phyloP scores from a whole-genome alignment of 345 rosid genomes.

The Lenwebbia sp. region DNA sequence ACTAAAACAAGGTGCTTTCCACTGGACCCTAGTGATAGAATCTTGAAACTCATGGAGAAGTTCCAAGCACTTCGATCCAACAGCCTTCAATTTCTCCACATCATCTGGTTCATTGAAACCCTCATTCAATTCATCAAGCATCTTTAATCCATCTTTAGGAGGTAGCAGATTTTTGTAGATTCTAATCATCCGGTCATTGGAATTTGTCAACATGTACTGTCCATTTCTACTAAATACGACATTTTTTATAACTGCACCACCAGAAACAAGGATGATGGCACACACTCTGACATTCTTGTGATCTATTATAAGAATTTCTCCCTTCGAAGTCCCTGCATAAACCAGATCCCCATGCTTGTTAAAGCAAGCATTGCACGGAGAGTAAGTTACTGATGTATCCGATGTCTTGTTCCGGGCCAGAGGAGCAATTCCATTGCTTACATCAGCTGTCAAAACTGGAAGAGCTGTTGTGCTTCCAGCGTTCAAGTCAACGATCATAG shows the following conservation, averaged over 20 bases:
- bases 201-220: slow-evolving; percentile 87
- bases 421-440: slow-evolving; percentile 43
- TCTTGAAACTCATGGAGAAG: slow-evolving; percentile 95
- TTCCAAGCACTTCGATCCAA: slow-evolving; percentile 72
- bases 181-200: slow-evolving; percentile 86
- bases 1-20: slow-evolving; percentile 99
- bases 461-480: slow-evolving; percentile 58
- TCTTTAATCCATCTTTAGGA: slow-evolving; percentile 39
- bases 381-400: slow-evolving; percentile 53
- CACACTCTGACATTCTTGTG: slow-evolving; percentile 46
- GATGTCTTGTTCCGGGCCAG: slow-evolving; percentile 56
- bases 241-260: slow-evolving; percentile 74
- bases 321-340: slow-evolving; percentile 90
- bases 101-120: slow-evolving; percentile 36
- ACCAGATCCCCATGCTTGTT: slow-evolving; percentile 90
- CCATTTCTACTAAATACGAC: slow-evolving; percentile 85
- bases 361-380: slow-evolving; percentile 93
- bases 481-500: slow-evolving; percentile 69
- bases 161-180: slow-evolving; percentile 92
- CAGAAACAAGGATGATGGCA: slow-evolving; percentile 59
- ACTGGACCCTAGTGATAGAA: slow-evolving; percentile 87
- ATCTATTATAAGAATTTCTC: slow-evolving; percentile 86
- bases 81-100: slow-evolving; percentile 62
- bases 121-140: slow-evolving; percentile 35
- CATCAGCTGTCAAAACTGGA: slow-evolving; percentile 55